A percentile compares a stretch with the other conserved stretches of the same genome.
These are phyloP conservation scores for Ensete ventricosum DNA, from an alignment of 176 grass and related monocot species.

Conservation along the genomic window DNA sequence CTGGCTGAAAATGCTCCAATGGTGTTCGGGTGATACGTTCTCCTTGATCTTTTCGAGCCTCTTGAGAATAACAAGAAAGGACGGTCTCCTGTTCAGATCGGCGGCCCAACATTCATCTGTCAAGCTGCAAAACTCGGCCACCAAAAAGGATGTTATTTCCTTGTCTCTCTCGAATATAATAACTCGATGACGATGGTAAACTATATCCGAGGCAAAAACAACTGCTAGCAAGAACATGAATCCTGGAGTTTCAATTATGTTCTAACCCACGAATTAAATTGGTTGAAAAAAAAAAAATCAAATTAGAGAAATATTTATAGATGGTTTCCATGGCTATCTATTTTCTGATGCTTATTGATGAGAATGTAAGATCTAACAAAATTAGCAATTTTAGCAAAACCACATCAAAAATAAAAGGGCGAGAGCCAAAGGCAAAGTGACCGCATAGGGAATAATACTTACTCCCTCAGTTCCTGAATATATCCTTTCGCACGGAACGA, in stretches of 20 bases:
- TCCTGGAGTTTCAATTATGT: neutral
- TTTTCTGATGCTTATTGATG: neutral
- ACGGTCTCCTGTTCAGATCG: slow-evolving; percentile 72
- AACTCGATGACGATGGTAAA: neutral
- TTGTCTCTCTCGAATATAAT: neutral
- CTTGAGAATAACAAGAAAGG: slow-evolving; percentile 95
- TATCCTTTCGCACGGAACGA: slow-evolving; percentile 61
- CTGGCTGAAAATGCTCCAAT: slow-evolving; percentile 78
- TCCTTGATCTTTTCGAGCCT: slow-evolving; percentile 89
- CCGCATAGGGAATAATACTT: slow-evolving; percentile 15
- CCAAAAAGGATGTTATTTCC: neutral
- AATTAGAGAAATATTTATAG: too few species aligned
- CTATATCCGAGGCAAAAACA: neutral
- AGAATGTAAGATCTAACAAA: neutral
- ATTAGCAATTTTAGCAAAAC: too few species aligned
- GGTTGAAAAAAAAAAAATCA: too few species aligned
- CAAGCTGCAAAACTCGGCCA: slow-evolving; percentile 36
- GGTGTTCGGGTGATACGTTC: slow-evolving; percentile 43
- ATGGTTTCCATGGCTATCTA: neutral
- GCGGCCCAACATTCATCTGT: slow-evolving; percentile 58
- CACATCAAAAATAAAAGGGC: too few species aligned
- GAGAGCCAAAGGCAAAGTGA: too few species aligned
- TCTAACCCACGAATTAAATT: too few species aligned
- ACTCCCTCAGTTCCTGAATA: slow-evolving; percentile 68
- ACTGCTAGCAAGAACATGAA: neutral